Conservation (phyloP, 1,139 yeast genomes). For the Entelexis paramagnoliae region DNA sequence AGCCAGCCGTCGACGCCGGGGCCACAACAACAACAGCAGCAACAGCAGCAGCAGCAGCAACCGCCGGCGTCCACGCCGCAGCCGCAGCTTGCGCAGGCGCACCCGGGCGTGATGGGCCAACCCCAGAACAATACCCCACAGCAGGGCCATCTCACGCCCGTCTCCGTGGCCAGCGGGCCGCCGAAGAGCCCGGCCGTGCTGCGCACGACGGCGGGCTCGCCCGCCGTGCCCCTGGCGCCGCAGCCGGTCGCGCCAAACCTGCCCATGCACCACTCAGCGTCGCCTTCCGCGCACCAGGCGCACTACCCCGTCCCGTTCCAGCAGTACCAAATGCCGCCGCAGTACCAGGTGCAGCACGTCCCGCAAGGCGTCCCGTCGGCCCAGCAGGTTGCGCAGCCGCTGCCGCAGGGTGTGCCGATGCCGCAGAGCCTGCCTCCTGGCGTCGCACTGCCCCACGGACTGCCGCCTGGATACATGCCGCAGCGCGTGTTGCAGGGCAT, state of each 20-base stretch:
- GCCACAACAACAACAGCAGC: conserved; percentile 4
- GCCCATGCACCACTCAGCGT: not conserved
- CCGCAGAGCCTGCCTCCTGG: conserved; percentile 9
- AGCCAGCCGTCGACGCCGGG: conserved; percentile 4
- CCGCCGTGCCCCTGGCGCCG: not conserved
- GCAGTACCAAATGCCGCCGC: conserved; percentile 11
- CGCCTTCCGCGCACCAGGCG: not conserved
- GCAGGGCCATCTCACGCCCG: conserved; percentile 1
- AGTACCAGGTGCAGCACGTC: conserved; percentile 5
- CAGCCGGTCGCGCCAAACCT: not conserved
- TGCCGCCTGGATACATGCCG: conserved; percentile 12
- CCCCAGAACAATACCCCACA: conserved; percentile 7
- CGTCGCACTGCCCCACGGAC: conserved; percentile 8
- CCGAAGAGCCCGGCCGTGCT: not conserved
- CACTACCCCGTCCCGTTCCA: conserved; percentile 6
- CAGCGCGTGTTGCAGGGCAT: conserved; percentile 18
- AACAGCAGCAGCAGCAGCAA: not conserved
- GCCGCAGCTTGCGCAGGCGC: conserved; percentile 3
- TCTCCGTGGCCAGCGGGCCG: not conserved
- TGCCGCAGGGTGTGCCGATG: conserved; percentile 6
- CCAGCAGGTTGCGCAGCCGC: conserved; percentile 7
- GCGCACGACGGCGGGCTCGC: not conserved
- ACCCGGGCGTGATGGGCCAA: not conserved
- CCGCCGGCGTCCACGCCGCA: conserved; percentile 7
- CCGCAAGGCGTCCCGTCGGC: conserved; percentile 1